Percentiles rank a stretch among this genome's conserved stretches.
Evolutionary conservation across 2,329 filamentous ascomycete genomes (phyloP).

Genomic region (Mycocentrospora acerina): DNA sequence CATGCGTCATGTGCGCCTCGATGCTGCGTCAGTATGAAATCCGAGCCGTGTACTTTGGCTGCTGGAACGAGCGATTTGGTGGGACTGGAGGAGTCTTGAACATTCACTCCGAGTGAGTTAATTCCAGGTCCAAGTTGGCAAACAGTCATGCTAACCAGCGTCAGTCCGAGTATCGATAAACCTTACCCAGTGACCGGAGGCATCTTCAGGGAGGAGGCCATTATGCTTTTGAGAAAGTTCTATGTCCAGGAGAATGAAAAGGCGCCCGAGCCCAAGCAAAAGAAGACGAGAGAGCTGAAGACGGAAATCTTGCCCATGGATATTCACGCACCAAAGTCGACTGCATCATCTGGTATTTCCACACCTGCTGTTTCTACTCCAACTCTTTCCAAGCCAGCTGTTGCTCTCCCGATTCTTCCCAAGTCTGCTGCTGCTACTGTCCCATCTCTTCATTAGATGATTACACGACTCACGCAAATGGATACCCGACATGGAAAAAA

Average conservation of each 20-base stretch:
- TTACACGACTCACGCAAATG: no score
- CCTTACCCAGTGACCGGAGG: slow-evolving; percentile 84
- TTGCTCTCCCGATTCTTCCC: no score
- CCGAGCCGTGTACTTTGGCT: slow-evolving; percentile 89
- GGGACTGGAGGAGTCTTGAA: slow-evolving; percentile 92
- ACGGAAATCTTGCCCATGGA: slow-evolving; percentile 56
- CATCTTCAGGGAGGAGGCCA: slow-evolving; percentile 87
- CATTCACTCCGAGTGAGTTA: slow-evolving; percentile 68
- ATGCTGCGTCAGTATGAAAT: slow-evolving; percentile 86
- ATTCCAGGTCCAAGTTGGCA: background rate
- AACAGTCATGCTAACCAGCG: slow-evolving; percentile 18
- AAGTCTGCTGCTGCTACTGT: no score
- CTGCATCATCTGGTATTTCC: slow-evolving; percentile 20
- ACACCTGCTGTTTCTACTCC: slow-evolving; percentile 2
- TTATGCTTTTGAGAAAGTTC: slow-evolving; percentile 87
- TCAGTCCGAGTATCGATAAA: slow-evolving; percentile 67
- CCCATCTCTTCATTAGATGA: no score
- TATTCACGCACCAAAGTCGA: slow-evolving; percentile 39
- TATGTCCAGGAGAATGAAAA: slow-evolving; percentile 98
- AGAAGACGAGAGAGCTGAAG: slow-evolving; percentile 65
- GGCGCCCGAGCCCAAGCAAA: slow-evolving; percentile 65
- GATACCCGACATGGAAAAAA: no score
- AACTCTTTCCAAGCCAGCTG: slow-evolving; percentile 1
- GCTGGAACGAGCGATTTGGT: slow-evolving; percentile 94
- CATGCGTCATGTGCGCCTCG: slow-evolving; percentile 98